Base-by-base conservation (phyloP, 176 grass and related monocot species). In the Puya raimondii region DNA sequence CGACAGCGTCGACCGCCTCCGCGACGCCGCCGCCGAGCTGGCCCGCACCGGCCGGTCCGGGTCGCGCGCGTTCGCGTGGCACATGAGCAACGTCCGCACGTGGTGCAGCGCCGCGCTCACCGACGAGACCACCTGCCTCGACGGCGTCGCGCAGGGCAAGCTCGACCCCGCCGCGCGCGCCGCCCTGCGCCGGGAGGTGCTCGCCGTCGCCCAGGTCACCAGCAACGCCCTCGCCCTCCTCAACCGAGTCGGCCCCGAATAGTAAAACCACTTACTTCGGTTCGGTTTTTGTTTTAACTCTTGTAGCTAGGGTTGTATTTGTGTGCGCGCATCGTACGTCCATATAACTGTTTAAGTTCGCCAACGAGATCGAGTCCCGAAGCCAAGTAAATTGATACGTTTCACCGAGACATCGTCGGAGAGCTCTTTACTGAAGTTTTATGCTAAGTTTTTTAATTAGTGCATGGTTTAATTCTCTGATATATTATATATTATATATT, bases 71-170 rank as follows among this genome's bases (percentile, higher is more conserved):
- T 96, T 90, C 79, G 54, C 48, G 71, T 92, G 86, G 84, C 93
- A 96, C 81, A 72, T 96, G 33, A 90, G 81, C 84, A 96, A 96
- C 82, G 93, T 87, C 11, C 93, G 89, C 79, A 89, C 93, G 1
- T 96, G 89, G 93, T 90, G 83, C 77, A 96, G 93, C 73, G 88
- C 93, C 13, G 93, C 93, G 16, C 82, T 96, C 13, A 96, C 92
- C 70, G 92, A 96, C 80, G 85, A 96, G 86, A 92, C 83, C 80
- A 96, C 88, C 70, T 96, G 92, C 83, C 73, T 96, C 1, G 92
- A 96, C 70, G 86, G 88, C 17, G 72, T 96, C 16, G 61, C 70
- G 25, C 80, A 69, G 66, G 77, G 67, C 33, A 42, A 42, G 33
- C 33, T 91, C 9, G 89, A 91, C 69, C 67, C 83, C 25, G 16